Evolutionary conservation across 805 yeast genomes (phyloP), one percentile per base, ranked within the genome.

Genomic region (Wickerhamiella sergipiensis): DNA sequence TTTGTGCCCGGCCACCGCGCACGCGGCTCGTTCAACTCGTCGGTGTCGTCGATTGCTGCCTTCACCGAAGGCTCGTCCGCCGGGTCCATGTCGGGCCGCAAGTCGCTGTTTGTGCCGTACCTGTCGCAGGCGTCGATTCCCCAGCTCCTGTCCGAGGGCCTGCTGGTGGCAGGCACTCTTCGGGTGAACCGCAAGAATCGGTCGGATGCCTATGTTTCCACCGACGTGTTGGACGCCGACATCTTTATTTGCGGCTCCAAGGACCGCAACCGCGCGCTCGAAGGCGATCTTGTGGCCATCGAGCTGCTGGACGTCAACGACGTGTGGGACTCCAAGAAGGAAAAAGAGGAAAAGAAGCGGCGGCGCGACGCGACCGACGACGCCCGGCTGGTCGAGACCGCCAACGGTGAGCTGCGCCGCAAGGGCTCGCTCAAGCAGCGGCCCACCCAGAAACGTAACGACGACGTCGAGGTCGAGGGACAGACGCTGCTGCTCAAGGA

Each of bases 401-500:
- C 55, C 18, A 21, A 46, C 2, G 63, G 62, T 12, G 68, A 71
- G 13, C 64, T 80, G 24, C 79, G 79, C 54, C 81, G 98, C 71
- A 79, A 83, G 61, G 96, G 96, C 17, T 87, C 96, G 1, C 74
- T 92, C 58, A 86, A 87, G 59, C 96, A 89, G 67, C 79, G 98
- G 61, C 97, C 98, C 33, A 85, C 95, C 15, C 94, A 89, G 75
- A 92, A 92, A 75, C 92, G 92, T 69, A 89, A 88, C 62, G 98
- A 92, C 65, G 98, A 92, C 63, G 95, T 92, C 22, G 98, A 92
- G 69, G 98, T 92, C 43, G 98, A 92, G 67, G 98, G 98, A 45
- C 98, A 92, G 68, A 84, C 95, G 1, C 73, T 92, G 55, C 71
- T 92, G 45, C 71, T 92, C 49, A 92, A 84, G 15, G 98, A 92